Base-by-base conservation (phyloP, 495 filamentous ascomycete genomes). In the Platismatia glauca region DNA sequence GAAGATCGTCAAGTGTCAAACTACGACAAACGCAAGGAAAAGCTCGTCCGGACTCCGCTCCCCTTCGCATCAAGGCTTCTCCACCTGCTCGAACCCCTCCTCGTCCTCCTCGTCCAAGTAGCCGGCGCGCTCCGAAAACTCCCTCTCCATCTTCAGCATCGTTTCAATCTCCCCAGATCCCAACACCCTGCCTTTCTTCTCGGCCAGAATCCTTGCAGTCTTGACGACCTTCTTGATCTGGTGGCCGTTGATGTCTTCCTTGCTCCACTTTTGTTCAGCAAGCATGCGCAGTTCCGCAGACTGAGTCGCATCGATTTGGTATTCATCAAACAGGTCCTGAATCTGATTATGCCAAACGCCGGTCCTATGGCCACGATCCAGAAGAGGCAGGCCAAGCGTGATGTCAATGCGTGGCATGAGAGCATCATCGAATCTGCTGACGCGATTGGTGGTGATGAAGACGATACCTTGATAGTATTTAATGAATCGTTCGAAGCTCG, bases 381-480 rank as follows among this genome's bases (percentile, higher is more conserved):
- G 62, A 11, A 48, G 22, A 22, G 67, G 67, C 13, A 69, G 52
- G 22, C 67, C 64, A 4, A 75, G 44, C 4, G 59, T 68, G 39
- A 82, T 69, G 57, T 83, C 78, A 33, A 82, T 74, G 50, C 81
- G 77, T 3, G 76, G 79, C 57, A 75, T 73, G 64, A 83, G 78
- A 0, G 79, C 79, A 62, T 77, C 71, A 65, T 83, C 81, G 48
- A 83, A 75, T 18, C 60, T 71, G 34, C 74, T 73, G 16, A 78
- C 71, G 15, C 69, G 68, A 65, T 84, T 86, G 1, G 81, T 83
- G 0, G 83, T 84, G 3, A 86, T 69, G 65, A 85, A 82, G 0
- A 85, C 72, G 33, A 85, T 81, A 9, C 83, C 83, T 0, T 73
- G 62, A 67, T 83, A 85, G 67, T 82, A 85, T 57, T 85, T 82